A percentile compares a stretch with the other conserved stretches of the same genome.
These are phyloP conservation scores for Hypoxylon sp. DNA, from an alignment of 2,329 filamentous ascomycete species.

Conservation along the genomic window DNA sequence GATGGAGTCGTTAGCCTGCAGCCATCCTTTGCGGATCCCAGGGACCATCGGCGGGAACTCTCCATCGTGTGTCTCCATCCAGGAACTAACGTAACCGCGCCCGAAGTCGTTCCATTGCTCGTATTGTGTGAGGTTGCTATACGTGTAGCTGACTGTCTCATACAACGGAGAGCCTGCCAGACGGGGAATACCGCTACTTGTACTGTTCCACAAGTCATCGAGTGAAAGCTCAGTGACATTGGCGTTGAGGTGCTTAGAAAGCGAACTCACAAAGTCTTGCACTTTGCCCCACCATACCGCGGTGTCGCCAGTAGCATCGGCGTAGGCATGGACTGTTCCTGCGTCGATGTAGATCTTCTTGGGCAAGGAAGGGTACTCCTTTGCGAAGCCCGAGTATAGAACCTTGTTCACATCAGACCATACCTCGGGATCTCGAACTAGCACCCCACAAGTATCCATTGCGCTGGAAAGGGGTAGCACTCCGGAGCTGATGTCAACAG, in stretches of 20 bases:
- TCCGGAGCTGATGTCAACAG: constrained; percentile 2
- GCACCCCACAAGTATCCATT: constrained; percentile 1
- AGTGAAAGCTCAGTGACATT: background rate
- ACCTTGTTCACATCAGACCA: constrained; percentile 3
- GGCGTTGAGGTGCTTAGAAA: background rate
- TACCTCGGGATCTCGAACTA: background rate
- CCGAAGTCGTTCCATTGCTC: constrained; percentile 5
- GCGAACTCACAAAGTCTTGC: background rate
- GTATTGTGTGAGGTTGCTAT: background rate
- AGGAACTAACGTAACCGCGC: background rate
- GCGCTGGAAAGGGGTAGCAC: constrained; percentile 6
- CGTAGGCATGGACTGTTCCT: background rate
- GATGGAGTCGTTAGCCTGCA: background rate
- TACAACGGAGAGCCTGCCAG: background rate
- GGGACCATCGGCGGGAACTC: constrained; percentile 3
- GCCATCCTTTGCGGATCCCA: background rate
- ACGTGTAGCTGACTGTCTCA: background rate
- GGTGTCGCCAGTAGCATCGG: background rate
- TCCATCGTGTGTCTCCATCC: background rate
- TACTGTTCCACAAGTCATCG: background rate
- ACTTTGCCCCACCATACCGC: background rate
- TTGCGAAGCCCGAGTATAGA: background rate
- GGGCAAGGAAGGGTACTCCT: constrained; percentile 1
- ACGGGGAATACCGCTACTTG: background rate
- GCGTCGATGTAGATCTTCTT: constrained; percentile 5